Base-by-base conservation (phyloP, 2,329 filamentous ascomycete species). In the Microdochium paspali region DNA sequence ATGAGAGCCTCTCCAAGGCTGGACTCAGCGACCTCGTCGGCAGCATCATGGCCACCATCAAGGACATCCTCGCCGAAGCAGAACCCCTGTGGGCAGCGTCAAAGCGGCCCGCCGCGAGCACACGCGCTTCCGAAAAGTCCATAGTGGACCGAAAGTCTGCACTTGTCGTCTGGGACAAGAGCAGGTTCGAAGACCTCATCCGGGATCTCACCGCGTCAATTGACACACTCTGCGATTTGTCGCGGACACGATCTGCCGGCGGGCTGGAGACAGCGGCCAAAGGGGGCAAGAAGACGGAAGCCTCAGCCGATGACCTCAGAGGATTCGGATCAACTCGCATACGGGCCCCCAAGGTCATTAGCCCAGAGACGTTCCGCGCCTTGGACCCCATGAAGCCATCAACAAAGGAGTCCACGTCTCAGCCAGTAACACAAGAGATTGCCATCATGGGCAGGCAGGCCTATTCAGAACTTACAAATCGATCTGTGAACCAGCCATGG, bases 1-100 rank as follows among this genome's bases (percentile, higher is more conserved):
- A 84, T 57, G 79, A 82, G 58, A 80, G 79, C 13, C 70, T 84
- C 9, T 86, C 85, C 56, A 82, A 85, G 61, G 83, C 84, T 46
- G 87, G 86, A 21, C 68, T 90, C 47, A 86, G 83, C 50, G 85
- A 90, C 61, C 79, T 87, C 1, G 86, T 90, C 46, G 80, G 81
- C 49, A 88, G 84, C 61, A 85, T 90, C 57, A 81, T 91, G 74
- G 79, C 79, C 15, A 90, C 85, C 45, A 89, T 90, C 60, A 87
- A 88, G 59, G 85, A 89, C 56, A 87, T 87, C 45, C 69, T 89
- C 42, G 83, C 85, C 48, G 85, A 90, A 63, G 83, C 84, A 2
- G 85, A 90, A 59, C 77, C 80, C 5, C 74, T 90, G 49, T 86
- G 84, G 76, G 70, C 76, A 49, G 80, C 74, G 57, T 80, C 77